These are phyloP conservation scores for Cladosporium velox DNA, from an alignment of 2,329 filamentous ascomycete genomes.

Conservation along the genomic window DNA sequence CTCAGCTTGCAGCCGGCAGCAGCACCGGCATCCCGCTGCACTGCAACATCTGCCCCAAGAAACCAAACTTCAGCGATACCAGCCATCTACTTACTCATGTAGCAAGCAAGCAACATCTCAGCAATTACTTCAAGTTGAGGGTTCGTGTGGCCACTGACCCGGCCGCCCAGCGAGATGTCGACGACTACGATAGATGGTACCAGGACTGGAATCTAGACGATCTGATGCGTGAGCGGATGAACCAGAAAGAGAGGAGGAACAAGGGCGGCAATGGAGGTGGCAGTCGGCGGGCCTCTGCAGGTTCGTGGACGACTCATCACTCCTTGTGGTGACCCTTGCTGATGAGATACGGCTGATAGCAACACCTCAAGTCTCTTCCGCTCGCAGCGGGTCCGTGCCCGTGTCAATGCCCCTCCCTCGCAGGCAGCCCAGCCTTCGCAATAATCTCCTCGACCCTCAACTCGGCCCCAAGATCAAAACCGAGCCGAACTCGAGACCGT, in stretches of 20 bases:
- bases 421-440: constrained; percentile 26
- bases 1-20: constrained; percentile 34
- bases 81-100: constrained; percentile 92
- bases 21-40: constrained; percentile 62
- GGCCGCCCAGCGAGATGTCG: constrained; percentile 62
- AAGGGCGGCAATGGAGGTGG: background rate
- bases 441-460: constrained; percentile 36
- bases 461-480: constrained; percentile 31
- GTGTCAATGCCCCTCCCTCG: constrained; percentile 19
- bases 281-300: constrained; percentile 15
- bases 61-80: constrained; percentile 80
- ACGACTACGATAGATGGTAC: constrained; percentile 79
- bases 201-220: constrained; percentile 67
- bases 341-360: constrained; percentile 4
- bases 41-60: constrained; percentile 81
- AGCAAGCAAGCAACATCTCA: constrained; percentile 87
- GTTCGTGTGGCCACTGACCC: constrained; percentile 64
- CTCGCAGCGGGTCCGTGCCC: constrained; percentile 31
- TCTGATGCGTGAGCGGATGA: constrained; percentile 76
- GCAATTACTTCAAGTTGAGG: constrained; percentile 78
- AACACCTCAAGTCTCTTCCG: constrained; percentile 19
- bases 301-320: background rate
- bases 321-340: constrained; percentile 8
- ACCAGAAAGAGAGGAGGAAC: constrained; percentile 66
- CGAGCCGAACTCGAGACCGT: constrained; percentile 32